Base-by-base conservation (phyloP, 768 basidiomycete species). In the Suillus ampliporus region DNA sequence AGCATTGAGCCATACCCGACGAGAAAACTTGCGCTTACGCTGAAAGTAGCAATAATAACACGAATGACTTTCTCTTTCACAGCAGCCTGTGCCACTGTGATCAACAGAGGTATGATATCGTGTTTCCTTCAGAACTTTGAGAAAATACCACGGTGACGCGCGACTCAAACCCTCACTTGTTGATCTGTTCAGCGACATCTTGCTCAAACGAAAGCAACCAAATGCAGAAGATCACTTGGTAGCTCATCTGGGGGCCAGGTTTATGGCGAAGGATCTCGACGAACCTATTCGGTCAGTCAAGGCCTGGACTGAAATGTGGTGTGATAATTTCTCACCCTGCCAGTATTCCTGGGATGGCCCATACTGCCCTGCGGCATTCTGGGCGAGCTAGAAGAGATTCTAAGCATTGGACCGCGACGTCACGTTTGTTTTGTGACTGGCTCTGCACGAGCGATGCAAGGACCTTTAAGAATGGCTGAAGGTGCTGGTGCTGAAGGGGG, bases 51-150 rank as follows among this genome's bases (percentile, higher is more conserved):
- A 41, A 98, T 82, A 60, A 96, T 88, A 15, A 99, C 91, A 10
- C 97, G 89, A 64, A 94, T 91, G 34, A 99, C 94, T 76, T 99
- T 99, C 79, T 99, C 97, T 76, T 99, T 99, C 37, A 92, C 91
- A 5, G 96, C 96, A 7, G 81, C 85, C 72, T 96, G 92, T 3
- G 95, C 95, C 43, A 94, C 86, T 51, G 90, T 86, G 37, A 89
- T 88, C 43, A 99, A 81, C 26, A 93, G 79, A 28, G 95, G 92
- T 68, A 97, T 89, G 40, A 98, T 83, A 71, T 97, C 92, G 74
- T 89, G 97, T 75, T 89, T 91, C 79, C 95, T 97, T 62, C 13
- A 14, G 52, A 17, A 67, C 15, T n/a, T 54, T 61, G 48, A 64
- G 47, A 26, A 37, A 26, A 17, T 14, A 17, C 13, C 23, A 37